These are phyloP conservation scores for Fomitopsis schrenkii DNA, from an alignment of 1,284 basidiomycete species.

Conservation along the genomic window DNA sequence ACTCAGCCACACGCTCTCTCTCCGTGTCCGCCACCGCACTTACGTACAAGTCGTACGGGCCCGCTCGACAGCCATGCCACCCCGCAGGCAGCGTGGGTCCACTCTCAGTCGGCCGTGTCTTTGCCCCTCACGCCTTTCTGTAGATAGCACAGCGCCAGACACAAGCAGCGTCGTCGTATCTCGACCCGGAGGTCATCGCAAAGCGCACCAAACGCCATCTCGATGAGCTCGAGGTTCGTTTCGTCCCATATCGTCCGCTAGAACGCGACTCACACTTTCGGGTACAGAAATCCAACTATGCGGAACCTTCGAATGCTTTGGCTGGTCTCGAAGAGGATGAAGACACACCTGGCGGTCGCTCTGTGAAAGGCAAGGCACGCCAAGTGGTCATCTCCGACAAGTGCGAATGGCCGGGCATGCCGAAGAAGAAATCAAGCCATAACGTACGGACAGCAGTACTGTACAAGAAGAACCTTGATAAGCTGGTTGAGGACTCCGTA, in stretches of 20 bases:
- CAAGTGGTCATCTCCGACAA: slow-evolving; percentile 69
- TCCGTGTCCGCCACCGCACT: neutral
- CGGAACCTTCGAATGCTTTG: slow-evolving; percentile 48
- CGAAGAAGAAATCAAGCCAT: slow-evolving; percentile 78
- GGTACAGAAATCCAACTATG: slow-evolving; percentile 70
- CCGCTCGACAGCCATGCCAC: slow-evolving; percentile 7
- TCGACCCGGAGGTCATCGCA: slow-evolving; percentile 62
- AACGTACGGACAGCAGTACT: slow-evolving; percentile 72
- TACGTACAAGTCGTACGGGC: too few relatives aligned
- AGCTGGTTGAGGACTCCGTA: slow-evolving; percentile 77
- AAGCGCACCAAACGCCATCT: slow-evolving; percentile 73
- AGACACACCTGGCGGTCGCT: slow-evolving; percentile 28
- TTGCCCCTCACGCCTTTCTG: neutral
- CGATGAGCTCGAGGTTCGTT: slow-evolving; percentile 72
- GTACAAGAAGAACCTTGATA: slow-evolving; percentile 72
- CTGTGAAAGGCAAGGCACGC: slow-evolving; percentile 61
- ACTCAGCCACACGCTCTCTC: neutral
- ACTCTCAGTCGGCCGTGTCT: neutral
- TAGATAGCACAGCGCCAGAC: slow-evolving; percentile 8
- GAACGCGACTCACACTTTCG: neutral
- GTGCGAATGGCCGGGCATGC: slow-evolving; percentile 40
- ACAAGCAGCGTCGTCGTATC: slow-evolving; percentile 32
- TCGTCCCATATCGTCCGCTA: neutral
- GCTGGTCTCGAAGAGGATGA: slow-evolving; percentile 28
- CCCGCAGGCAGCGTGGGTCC: slow-evolving; percentile 7